Conservation (phyloP, 352 stramenopile genomes). For the Phytophthora ramorum region DNA sequence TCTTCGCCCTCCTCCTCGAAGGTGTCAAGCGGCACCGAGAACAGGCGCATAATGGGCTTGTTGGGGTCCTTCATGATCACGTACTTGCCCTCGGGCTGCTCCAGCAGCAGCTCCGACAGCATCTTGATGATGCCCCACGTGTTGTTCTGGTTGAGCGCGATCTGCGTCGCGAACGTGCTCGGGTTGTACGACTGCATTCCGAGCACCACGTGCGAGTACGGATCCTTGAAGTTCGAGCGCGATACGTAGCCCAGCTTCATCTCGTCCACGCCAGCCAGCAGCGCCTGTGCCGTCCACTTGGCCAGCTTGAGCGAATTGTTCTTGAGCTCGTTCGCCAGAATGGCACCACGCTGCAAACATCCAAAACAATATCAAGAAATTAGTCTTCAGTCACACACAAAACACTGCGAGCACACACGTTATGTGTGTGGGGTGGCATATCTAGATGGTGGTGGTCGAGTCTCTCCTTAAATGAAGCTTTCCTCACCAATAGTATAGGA, state of each 20-base stretch:
- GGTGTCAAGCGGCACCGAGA: slow-evolving; percentile 94
- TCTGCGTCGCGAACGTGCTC: slow-evolving; percentile 97
- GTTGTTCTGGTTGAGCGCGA: slow-evolving; percentile 97
- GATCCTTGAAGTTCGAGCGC: slow-evolving; percentile 93
- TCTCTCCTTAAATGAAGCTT: slow-evolving; percentile 40
- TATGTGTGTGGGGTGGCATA: slow-evolving; percentile 2
- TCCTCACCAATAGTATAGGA: slow-evolving; percentile 51
- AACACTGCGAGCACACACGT: slow-evolving; percentile 5
- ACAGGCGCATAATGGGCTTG: slow-evolving; percentile 97
- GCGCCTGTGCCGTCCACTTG: slow-evolving; percentile 97
- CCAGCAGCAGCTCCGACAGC: slow-evolving; percentile 94
- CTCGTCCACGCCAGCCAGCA: slow-evolving; percentile 95
- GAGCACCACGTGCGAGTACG: slow-evolving; percentile 96
- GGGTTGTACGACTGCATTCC: slow-evolving; percentile 98
- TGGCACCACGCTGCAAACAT: slow-evolving; percentile 90
- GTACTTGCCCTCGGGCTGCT: slow-evolving; percentile 98
- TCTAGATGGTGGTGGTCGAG: slow-evolving; percentile 11
- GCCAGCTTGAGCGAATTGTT: slow-evolving; percentile 99
- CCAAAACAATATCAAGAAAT: slow-evolving; percentile 15
- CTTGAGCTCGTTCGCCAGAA: slow-evolving; percentile 98
- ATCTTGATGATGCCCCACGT: slow-evolving; percentile 98
- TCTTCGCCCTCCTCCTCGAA: slow-evolving; percentile 95
- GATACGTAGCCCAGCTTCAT: slow-evolving; percentile 99
- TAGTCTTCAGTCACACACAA: slow-evolving; percentile 3
- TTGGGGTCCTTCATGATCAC: slow-evolving; percentile 99